Conservation (phyloP, 768 basidiomycete genomes). For the Sistotremastrum suecicum region DNA sequence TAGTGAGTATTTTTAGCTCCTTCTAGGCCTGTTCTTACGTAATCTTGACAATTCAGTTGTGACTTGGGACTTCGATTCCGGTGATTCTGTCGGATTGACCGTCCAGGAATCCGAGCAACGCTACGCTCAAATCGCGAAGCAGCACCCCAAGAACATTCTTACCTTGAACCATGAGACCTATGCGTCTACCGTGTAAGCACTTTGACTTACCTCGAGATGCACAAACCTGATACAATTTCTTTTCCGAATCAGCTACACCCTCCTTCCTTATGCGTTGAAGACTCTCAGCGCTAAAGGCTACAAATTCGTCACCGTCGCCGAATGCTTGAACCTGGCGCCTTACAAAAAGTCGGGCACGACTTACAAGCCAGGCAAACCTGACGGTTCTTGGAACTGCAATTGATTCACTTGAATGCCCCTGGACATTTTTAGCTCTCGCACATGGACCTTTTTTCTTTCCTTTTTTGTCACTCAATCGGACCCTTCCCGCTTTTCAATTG, state of each 20-base stretch:
- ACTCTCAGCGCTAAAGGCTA: constrained; percentile 10
- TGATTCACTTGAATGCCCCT: too few relatives aligned
- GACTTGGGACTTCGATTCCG: constrained; percentile 11
- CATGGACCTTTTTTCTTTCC: too few relatives aligned
- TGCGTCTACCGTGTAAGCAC: constrained; percentile 7
- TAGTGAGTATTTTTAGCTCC: not conserved
- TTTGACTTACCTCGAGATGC: not conserved
- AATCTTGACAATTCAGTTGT: constrained; percentile 5
- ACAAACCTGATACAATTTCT: not conserved
- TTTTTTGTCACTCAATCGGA: too few relatives aligned
- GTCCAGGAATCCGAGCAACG: constrained; percentile 1
- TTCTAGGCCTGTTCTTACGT: not conserved
- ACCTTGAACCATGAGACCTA: constrained; percentile 15
- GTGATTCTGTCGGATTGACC: constrained; percentile 8
- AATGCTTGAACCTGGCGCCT: constrained; percentile 11
- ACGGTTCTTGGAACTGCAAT: too few relatives aligned
- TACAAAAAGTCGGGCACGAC: not conserved
- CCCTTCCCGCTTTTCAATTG: too few relatives aligned
- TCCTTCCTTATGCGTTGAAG: constrained; percentile 13
- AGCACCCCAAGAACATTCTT: constrained; percentile 8
- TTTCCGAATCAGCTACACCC: constrained; percentile 2
- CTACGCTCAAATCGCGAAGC: constrained; percentile 7
- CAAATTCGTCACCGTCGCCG: constrained; percentile 13
- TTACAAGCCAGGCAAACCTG: too few relatives aligned
- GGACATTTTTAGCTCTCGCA: too few relatives aligned